Evolutionary conservation across 2,329 filamentous ascomycete genomes (phyloP), one percentile per base, ranked within the genome.

Genomic region (Lomentospora prolificans): DNA sequence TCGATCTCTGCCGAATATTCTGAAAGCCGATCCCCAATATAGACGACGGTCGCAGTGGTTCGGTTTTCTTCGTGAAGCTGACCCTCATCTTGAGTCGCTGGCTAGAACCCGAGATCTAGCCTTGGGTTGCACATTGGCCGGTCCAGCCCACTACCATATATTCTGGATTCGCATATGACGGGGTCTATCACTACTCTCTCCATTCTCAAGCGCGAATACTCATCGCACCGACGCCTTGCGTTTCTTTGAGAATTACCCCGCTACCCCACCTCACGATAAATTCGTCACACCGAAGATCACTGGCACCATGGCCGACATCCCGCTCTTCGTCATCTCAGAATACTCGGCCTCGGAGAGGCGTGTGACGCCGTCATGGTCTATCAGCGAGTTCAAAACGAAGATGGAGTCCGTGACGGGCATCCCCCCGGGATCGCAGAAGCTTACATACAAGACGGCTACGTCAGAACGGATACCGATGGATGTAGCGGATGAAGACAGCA

Each of bases 361-460:
- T 62, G 84, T 97, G 68, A 92, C 89, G 25, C 92, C 92, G 12
- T 86, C 91, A 62, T 99, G 94, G 94, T 86, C 86, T 59, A 86
- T 99, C 66, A 77, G 80, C 56, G 85, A 89, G 64, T 79, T 97
- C 64, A 96, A 92, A 74, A 73, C 78, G 55, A 95, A 94, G 70
- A 84, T 99, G 53, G 92, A 97, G 71, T 87, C 90, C 59, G 85
- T 97, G 71, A 97, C 92, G 2, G 94, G 94, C 59, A 84, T 97
- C 36, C 92, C 94, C 14, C 88, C 91, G 9, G 80, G 79, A 28
- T 84, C 79, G 58, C 94, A 97, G 70, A 82, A 77, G 59, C 79
- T 99, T 59, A 84, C 77, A 28, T 76, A 96, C 66, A 88, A 85
- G 67, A 75, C 84, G 14, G 75, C 79, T 31, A 71, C 74, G 57